Base-by-base conservation (phyloP, 257 asterid genomes). In the Fraxinus quadrangulata region DNA sequence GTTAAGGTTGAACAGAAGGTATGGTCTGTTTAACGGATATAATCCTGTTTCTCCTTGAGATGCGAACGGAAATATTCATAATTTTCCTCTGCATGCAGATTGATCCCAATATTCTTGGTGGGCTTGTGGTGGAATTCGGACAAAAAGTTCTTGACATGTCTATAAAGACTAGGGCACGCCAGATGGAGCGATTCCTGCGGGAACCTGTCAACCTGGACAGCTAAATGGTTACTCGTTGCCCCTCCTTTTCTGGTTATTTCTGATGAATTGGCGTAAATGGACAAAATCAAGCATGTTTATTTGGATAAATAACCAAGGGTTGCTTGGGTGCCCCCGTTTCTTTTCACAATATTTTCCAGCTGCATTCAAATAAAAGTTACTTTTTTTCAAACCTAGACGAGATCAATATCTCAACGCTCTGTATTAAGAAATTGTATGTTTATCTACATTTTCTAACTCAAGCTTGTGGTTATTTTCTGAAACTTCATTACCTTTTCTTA, bases 121-220 rank as follows among this genome's bases (percentile, higher is more conserved):
- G 99, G 72, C 88, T 95, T 21, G 87, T 95, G 70, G 92, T 95
- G 73, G 99, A 91, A 84, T 91, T 91, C 51, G 79, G 83, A 0
- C 94, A 90, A 67, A 93, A 92, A 78, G 95, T 96, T 21, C 90
- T 93, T 37, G 98, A 96, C 91, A 90, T 96, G 97, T 93, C 99
- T 19, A 93, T 93, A 78, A 90, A 45, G 96, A 90, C 96, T 2
- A 78, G 97, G 88, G 98, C 98, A 28, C 94, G 89, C 79, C 98
- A 93, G 97, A 96, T 96, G 99, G 99, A 96, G 88, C 89, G 95
- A 70, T 92, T 96, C 92, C 87, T 93, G 70, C 93, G 96, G 78
- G 96, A 93, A 74, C 98, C 99, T 23, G 59, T 87, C 83, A 85
- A 81, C 91, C 77, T 80, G 82, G 90, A 42, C 49, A 42, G 16